Evolutionary conservation across 495 filamentous ascomycete genomes (phyloP), one percentile per base, ranked within the genome.

Genomic region (Parathielavia hyrcaniae): DNA sequence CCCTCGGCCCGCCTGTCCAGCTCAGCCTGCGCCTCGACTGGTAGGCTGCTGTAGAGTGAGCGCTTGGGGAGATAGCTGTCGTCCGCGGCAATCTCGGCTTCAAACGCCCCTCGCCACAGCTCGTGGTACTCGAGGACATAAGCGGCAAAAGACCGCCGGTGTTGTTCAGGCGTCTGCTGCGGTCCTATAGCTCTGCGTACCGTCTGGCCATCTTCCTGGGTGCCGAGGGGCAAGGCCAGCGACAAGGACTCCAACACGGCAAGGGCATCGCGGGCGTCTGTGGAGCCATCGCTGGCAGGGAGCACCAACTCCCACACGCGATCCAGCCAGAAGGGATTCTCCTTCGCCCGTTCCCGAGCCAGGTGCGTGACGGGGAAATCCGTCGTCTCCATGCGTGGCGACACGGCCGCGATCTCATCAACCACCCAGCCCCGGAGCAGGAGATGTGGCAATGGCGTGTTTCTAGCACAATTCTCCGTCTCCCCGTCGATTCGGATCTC

Each of bases 311-410:
- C 52, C 61, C 61, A 63, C 20, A 59, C 51, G 17, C 47, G 38
- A 26, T 63, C 56, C 16, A 63, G 61, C 61, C 61, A 63, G 39
- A 63, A 63, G 11, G 61, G 61, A 13, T 63, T 44, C 19, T 45
- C 20, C 47, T 63, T 63, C 14, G 51, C 57, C 5, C 30, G 34
- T 40, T 63, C 61, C 30, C 61, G 51, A 9, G 46, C 23, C 39
- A 63, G 34, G 39, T 59, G 20, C n/a, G 56, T 63, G 13, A 63
- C 53, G 17, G 61, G 61, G 35, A 63, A 63, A 26, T 63, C 61
- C 5, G 56, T 59, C 32, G 61, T 63, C 47, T 63, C 56, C 61
- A 63, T 59, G 30, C 61, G 51, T 1, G 8, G 50, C 20, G 61
- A 63, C 32, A 63, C 56, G 17, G 52, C 51, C 14, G 41, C 4